phyloP scores from a whole-genome alignment of 2,329 filamentous ascomycete species.

The Cercospora canescens region DNA sequence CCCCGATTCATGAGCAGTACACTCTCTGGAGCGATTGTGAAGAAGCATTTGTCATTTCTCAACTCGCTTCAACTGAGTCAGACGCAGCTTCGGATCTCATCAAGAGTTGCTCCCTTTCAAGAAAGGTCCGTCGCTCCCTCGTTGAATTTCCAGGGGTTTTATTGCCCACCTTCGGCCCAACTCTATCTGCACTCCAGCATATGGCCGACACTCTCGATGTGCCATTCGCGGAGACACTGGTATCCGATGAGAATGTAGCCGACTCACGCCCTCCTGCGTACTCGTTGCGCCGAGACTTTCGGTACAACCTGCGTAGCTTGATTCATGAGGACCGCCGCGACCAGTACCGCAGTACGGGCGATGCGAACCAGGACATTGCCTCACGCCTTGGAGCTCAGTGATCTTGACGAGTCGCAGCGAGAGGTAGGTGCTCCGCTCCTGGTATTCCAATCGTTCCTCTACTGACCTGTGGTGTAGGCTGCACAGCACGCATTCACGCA shows the following conservation, averaged over 20 bases:
- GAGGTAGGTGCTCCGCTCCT: not conserved
- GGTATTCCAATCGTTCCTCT: not conserved
- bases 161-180: constrained; percentile 59
- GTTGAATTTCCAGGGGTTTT: constrained; percentile 65
- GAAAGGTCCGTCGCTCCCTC: constrained; percentile 34
- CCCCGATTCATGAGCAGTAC: not conserved
- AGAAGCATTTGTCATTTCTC: constrained; percentile 16
- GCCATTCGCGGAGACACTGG: constrained; percentile 35
- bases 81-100: not conserved
- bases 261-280: constrained; percentile 51
- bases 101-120: not conserved
- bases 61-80: constrained; percentile 4
- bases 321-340: constrained; percentile 19
- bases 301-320: constrained; percentile 37
- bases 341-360: constrained; percentile 32
- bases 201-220: constrained; percentile 42
- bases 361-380: constrained; percentile 10
- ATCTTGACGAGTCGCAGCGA: constrained; percentile 56
- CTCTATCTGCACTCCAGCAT: constrained; percentile 56
- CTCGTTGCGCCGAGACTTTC: constrained; percentile 49
- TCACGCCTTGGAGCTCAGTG: constrained; percentile 34
- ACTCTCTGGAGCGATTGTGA: not conserved
- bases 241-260: constrained; percentile 33
- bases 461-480: constrained; percentile 41
- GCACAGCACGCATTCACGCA: constrained; percentile 56